Conservation (phyloP, 129 eudicot genomes). For the Glebionis coronaria region DNA sequence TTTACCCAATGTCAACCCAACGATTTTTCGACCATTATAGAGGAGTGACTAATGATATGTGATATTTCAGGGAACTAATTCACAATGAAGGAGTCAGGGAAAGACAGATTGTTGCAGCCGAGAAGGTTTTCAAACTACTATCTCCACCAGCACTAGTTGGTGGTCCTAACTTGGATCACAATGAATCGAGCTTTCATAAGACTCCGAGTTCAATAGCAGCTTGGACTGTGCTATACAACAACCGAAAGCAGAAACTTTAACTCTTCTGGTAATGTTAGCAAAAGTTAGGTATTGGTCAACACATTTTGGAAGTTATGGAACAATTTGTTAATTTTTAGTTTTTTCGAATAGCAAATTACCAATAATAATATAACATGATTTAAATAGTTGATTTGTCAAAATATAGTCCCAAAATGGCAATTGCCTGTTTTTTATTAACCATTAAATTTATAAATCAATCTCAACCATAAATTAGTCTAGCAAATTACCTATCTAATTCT, state of each 20-base stretch:
- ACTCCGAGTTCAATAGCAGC: conserved; percentile 64
- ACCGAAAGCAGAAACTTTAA: conserved; percentile 9
- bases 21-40: background rate
- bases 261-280: background rate
- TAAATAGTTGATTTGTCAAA: background rate
- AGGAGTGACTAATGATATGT: background rate
- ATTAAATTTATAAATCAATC: background rate
- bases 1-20: no score
- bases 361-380: no score
- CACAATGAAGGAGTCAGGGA: conserved; percentile 39
- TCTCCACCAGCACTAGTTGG: conserved; percentile 15
- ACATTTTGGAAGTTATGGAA: no score
- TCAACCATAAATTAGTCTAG: conserved; percentile 7
- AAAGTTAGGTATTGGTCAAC: no score
- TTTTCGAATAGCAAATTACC: no score
- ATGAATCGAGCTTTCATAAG: conserved; percentile 19
- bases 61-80: conserved; percentile 50
- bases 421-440: background rate
- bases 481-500: background rate
- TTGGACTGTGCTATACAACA: conserved; percentile 40
- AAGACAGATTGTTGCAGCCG: conserved; percentile 50
- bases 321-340: no score
- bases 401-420: no score
- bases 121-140: conserved; percentile 42
- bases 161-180: conserved; percentile 9